These are phyloP conservation scores for Arctium lappa DNA, from an alignment of 129 eudicot species.

Conservation along the genomic window DNA sequence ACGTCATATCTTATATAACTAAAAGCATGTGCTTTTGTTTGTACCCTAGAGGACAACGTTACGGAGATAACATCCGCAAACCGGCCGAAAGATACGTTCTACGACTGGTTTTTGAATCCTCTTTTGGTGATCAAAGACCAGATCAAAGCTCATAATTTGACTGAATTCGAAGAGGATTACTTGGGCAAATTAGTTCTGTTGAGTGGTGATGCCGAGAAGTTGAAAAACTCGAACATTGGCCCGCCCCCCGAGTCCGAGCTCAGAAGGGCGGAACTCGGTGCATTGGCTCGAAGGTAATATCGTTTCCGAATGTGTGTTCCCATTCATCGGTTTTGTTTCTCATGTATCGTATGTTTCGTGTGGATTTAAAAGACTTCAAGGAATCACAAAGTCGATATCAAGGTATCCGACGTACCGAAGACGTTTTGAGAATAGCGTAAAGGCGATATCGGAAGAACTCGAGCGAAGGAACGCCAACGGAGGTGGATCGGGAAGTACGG, in stretches of 20 bases:
- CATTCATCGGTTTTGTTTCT: neutral
- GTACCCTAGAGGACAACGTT: slow-evolving; percentile 53
- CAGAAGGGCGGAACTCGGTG: slow-evolving; percentile 78
- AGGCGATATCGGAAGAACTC: slow-evolving; percentile 54
- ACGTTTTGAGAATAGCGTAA: slow-evolving; percentile 64
- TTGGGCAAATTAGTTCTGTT: slow-evolving; percentile 64
- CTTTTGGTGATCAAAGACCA: slow-evolving; percentile 89
- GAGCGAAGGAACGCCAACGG: slow-evolving; percentile 43
- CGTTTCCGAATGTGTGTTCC: neutral
- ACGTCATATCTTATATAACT: neutral
- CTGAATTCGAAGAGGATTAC: slow-evolving; percentile 66
- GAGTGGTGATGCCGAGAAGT: slow-evolving; percentile 54
- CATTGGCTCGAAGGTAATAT: slow-evolving; percentile 76
- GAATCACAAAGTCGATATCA: slow-evolving; percentile 79
- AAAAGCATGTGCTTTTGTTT: neutral
- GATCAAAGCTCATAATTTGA: slow-evolving; percentile 66
- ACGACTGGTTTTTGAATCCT: slow-evolving; percentile 87
- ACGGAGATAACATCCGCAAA: slow-evolving; percentile 76
- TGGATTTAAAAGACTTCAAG: slow-evolving; percentile 51
- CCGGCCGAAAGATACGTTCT: slow-evolving; percentile 73
- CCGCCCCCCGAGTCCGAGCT: slow-evolving; percentile 68
- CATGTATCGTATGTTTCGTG: neutral
- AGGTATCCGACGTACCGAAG: slow-evolving; percentile 88
- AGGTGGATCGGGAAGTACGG: slow-evolving; percentile 38
- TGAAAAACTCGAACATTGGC: slow-evolving; percentile 41